Base-by-base conservation (phyloP, 805 yeast genomes). In the Pichia occidentalis region DNA sequence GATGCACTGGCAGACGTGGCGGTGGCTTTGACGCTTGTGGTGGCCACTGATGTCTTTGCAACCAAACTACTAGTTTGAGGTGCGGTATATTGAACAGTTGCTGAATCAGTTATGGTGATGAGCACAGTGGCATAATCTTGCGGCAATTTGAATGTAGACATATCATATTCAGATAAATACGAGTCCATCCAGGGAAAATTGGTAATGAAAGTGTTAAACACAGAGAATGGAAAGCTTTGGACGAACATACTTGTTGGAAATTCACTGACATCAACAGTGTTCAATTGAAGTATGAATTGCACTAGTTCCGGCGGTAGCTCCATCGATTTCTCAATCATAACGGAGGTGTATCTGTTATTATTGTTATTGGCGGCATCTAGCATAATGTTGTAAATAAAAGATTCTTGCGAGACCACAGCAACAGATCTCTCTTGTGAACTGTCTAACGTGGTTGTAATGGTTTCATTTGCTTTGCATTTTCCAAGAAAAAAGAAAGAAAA, bases 171-270 rank as follows among this genome's bases (percentile, higher is more conserved):
- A 2, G 37, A 14, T 7, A 61, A 35, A 28, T 60, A 40, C 2
- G 53, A 44, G 3, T 52, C 23, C 33, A 60, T 55, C 65, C 66
- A 60, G 1, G 64, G 65, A 36, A 63, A 59, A 4, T 49, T 54
- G 6, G 55, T 40, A 13, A 57, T 45, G 29, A 49, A 59, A 2
- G 62, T 55, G n/a, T 51, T 21, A 39, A 62, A 61, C 7, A 48
- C 56, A 2, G 54, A 46, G 38, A 60, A 50, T 19, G 67, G 68
- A 37, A 62, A 62, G 1, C 36, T 30, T n/a, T 45, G 44, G 8
- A 50, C 42, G 25, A 57, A 42, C 18, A 56, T 26, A 3, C 60
- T 52, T 3, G 57, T 53, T 32, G 55, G 46, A 19, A 51, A 48
- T 5, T 32, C 40, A 2, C 36, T 20, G 13, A 26, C 24, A 12